phyloP scores from a whole-genome alignment of 495 filamentous ascomycete species.

The Pseudomonodictys pantanalensis region DNA sequence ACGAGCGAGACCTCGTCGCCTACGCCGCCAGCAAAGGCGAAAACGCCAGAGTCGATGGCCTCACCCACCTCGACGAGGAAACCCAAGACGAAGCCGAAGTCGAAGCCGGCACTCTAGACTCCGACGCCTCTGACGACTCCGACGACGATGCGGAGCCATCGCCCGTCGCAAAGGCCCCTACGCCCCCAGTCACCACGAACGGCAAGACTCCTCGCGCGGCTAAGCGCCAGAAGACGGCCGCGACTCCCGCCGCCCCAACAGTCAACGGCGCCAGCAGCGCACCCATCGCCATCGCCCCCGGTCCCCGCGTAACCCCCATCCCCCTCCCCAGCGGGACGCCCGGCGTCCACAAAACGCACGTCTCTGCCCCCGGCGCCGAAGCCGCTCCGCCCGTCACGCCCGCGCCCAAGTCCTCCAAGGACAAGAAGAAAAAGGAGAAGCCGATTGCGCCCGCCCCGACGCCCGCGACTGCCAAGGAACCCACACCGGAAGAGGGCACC shows the following conservation, averaged over 20 bases:
- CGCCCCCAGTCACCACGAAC: constrained; percentile 19
- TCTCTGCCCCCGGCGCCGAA: not conserved
- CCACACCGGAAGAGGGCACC: constrained; percentile 12
- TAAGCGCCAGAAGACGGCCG: constrained; percentile 31
- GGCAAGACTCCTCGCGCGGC: constrained; percentile 22
- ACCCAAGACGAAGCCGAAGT: constrained; percentile 28
- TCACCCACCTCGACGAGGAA: constrained; percentile 22
- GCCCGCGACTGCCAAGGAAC: constrained; percentile 1
- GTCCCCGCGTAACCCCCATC: not conserved
- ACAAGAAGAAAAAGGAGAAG: constrained; percentile 21
- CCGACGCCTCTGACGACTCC: constrained; percentile 16
- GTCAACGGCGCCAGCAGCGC: not conserved
- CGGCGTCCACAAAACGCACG: not conserved
- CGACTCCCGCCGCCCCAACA: not conserved
- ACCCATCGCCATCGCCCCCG: not conserved
- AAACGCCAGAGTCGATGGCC: not conserved
- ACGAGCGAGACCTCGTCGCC: constrained; percentile 8
- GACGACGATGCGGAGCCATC: constrained; percentile 16
- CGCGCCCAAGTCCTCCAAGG: constrained; percentile 11
- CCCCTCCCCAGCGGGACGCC: not conserved
- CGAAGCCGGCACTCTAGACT: constrained; percentile 26
- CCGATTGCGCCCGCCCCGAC: constrained; percentile 18
- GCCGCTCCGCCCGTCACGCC: too few species aligned
- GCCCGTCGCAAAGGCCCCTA: constrained; percentile 21
- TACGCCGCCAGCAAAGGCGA: constrained; percentile 18